A percentile compares a stretch with the other conserved stretches of the same genome.
These are phyloP conservation scores for Trypanosoma theileri DNA, from an alignment of 208 protist species.

Conservation along the genomic window DNA sequence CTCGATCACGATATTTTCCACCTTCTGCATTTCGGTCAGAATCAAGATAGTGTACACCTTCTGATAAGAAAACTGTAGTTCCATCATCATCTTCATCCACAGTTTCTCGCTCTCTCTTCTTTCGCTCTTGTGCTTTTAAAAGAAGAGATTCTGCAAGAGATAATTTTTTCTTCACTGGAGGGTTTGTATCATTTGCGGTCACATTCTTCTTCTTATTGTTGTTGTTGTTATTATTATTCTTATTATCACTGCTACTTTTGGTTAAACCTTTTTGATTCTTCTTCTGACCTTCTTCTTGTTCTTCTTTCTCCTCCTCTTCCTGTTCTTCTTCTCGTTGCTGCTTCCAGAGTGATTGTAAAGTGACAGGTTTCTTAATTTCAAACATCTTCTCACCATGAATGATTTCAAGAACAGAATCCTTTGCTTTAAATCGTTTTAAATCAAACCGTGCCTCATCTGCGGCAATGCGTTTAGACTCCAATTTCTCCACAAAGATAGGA, in stretches of 20 bases:
- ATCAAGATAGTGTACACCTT: slow-evolving; percentile 1
- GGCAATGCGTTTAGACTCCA: slow-evolving; percentile 51
- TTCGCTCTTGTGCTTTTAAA: slow-evolving; percentile 77
- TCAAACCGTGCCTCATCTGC: slow-evolving; percentile 74
- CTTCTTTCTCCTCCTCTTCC: slow-evolving; percentile 21
- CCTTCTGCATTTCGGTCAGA: slow-evolving; percentile 19
- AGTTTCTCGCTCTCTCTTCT: slow-evolving; percentile 57
- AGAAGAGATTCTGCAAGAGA: slow-evolving; percentile 80
- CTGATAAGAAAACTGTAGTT: slow-evolving; percentile 21
- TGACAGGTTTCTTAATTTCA: slow-evolving; percentile 55
- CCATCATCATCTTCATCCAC: slow-evolving; percentile 10
- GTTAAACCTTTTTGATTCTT: not conserved
- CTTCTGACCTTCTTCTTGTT: not conserved
- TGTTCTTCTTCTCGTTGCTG: slow-evolving; percentile 25
- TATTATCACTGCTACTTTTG: not conserved
- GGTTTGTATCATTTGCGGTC: too few relatives aligned
- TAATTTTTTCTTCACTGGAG: slow-evolving; percentile 41
- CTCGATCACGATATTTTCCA: slow-evolving; percentile 70
- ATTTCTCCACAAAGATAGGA: slow-evolving; percentile 72
- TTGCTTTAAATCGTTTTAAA: slow-evolving; percentile 79
- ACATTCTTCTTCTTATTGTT: not conserved
- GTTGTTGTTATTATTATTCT: not conserved
- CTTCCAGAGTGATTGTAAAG: slow-evolving; percentile 51
- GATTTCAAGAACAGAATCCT: slow-evolving; percentile 84
- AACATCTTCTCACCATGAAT: slow-evolving; percentile 81